A percentile compares a stretch with the other conserved stretches of the same genome.
Evolutionary conservation across 768 basidiomycete genomes (phyloP).

Genomic region (Lactarius pseudohatsudake): DNA sequence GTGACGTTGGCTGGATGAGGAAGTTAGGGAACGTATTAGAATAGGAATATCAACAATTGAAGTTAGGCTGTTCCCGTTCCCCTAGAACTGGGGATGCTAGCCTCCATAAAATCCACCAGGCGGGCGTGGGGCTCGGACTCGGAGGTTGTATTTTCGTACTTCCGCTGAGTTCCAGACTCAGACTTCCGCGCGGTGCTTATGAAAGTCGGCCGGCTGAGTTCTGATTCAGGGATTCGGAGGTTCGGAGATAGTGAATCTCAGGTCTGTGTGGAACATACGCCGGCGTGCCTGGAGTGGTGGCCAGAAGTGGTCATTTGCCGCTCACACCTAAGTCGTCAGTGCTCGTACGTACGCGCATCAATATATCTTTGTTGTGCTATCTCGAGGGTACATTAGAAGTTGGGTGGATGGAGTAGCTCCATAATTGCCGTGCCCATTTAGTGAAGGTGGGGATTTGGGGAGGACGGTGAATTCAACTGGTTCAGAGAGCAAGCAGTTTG

Average conservation of each 20-base stretch:
- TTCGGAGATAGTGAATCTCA: background rate
- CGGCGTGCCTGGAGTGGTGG: background rate
- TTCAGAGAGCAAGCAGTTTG: background rate
- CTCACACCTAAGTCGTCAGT: background rate
- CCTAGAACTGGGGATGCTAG: background rate
- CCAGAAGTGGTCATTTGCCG: background rate
- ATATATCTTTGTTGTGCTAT: background rate
- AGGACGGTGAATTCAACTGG: background rate
- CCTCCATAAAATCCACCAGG: background rate
- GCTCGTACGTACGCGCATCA: no score
- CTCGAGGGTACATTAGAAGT: background rate
- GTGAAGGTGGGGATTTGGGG: background rate
- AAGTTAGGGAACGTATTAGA: background rate
- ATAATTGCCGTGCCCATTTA: background rate
- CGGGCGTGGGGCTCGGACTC: background rate
- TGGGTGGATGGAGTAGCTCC: background rate
- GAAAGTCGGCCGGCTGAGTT: background rate
- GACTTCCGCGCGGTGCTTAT: background rate
- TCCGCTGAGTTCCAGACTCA: conserved; percentile 1
- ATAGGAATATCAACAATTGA: background rate
- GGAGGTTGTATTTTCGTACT: conserved; percentile 6
- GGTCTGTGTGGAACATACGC: background rate
- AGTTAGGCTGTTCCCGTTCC: background rate
- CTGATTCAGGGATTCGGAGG: background rate
- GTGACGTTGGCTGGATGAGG: background rate